Base-by-base conservation (phyloP, 2,329 filamentous ascomycete genomes). In the Beauveria medogensis region DNA sequence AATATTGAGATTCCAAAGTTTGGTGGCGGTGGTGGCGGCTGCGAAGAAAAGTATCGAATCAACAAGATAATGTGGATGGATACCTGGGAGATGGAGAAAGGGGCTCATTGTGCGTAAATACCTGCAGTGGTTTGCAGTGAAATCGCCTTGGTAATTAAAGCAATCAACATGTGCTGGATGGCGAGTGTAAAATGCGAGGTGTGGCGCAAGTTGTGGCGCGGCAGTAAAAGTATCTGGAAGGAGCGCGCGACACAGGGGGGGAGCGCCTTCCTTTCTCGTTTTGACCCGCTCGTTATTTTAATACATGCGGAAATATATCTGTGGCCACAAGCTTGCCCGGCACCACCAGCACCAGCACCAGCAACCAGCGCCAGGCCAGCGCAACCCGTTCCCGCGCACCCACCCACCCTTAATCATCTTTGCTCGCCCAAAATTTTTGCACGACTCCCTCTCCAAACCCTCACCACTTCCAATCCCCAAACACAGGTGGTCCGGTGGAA, bases 401-500 rank as follows among this genome's bases (percentile, higher is more conserved):
- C 37, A n/a, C 55, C 55, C 55, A 50, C 44, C 46, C 55, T 57
- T 50, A 57, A 40, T 57, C 55, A 58, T 43, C 55, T 51, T 5
- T 50, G 22, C 51, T 44, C 50, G 59, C 59, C 59, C 59, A 51
- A 61, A 61, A 61, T 61, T 61, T 60, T 61, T 55, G 44, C 47
- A 34, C 47, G 34, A 20, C 52, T 55, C 47, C 26, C 53, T 57
- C 40, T 41, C 53, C 40, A 61, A 61, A 55, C 59, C 59, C 52
- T 61, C 59, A 61, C 59, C 59, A 55, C 59, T 61, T 50, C 52
- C 58, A 47, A 60, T 51, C 43, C 53, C 59, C 59, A 61, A 61
- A 61, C 47, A 57, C 52, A 61, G 59, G 53, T 57, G 53, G 59
- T 61, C 59, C 53, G 59, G 59, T 61, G 59, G 59, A 61, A 61